These are phyloP conservation scores for Mucor racemosus DNA, from an alignment of 371 early-diverging fungal species.

Conservation along the genomic window DNA sequence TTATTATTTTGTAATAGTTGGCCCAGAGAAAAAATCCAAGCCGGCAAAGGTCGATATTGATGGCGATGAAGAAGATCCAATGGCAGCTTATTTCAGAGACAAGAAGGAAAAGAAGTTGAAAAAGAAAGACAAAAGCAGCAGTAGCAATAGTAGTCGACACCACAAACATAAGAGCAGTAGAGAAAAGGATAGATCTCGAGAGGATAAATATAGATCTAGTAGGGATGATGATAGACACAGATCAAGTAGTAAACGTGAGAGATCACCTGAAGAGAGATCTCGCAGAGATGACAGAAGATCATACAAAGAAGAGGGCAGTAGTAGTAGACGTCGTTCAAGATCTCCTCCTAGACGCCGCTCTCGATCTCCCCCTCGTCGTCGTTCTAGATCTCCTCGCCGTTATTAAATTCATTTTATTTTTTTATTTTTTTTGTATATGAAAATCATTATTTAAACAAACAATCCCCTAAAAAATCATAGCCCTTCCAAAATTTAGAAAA, in stretches of 20 bases:
- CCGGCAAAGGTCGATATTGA: slow-evolving; percentile 38
- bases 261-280: neutral
- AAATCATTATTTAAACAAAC: too few species aligned
- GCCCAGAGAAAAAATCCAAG: slow-evolving; percentile 23
- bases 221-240: slow-evolving; percentile 13
- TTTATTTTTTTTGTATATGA: too few species aligned
- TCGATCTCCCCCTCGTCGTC: neutral
- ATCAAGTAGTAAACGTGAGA: slow-evolving; percentile 3
- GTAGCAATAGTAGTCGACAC: slow-evolving; percentile 28
- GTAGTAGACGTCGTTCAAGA: neutral
- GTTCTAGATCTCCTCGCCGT: neutral
- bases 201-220: neutral
- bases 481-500: too few species aligned
- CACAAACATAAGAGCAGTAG: slow-evolving; percentile 29
- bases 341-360: neutral
- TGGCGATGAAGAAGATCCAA: slow-evolving; percentile 83
- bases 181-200: slow-evolving; percentile 1
- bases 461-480: too few species aligned
- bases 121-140: slow-evolving; percentile 33
- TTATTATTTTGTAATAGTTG: slow-evolving; percentile 5
- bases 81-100: slow-evolving; percentile 72
- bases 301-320: neutral
- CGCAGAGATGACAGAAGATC: neutral
- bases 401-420: neutral
- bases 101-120: slow-evolving; percentile 52